Conservation (phyloP, 495 filamentous ascomycete species). For the Podospora pseudopauciseta region DNA sequence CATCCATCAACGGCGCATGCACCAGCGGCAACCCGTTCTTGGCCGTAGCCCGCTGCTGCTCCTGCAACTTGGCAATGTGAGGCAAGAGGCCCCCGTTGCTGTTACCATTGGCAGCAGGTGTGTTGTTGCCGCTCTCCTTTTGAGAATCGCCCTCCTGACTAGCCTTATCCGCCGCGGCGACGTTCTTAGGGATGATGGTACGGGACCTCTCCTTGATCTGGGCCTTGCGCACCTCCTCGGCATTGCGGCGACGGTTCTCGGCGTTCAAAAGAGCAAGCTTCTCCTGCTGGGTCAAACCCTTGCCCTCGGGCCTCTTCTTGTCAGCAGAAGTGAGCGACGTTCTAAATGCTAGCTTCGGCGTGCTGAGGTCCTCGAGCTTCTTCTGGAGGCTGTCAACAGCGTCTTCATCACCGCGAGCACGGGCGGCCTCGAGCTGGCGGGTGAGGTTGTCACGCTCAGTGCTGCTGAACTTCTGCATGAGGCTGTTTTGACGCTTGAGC, state of each 20-base stretch:
- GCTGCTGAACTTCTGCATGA: conserved; percentile 57
- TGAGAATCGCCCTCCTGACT: neutral
- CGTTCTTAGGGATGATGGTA: conserved; percentile 59
- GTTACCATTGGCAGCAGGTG: conserved; percentile 35
- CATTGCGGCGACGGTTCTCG: conserved; percentile 73
- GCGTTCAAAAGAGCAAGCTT: conserved; percentile 71
- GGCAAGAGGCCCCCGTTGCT: conserved; percentile 34
- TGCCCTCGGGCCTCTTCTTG: conserved; percentile 37
- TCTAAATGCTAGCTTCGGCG: conserved; percentile 65
- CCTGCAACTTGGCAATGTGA: conserved; percentile 49
- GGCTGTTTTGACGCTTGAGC: conserved; percentile 61
- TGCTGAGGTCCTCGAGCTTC: conserved; percentile 63
- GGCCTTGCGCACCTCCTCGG: conserved; percentile 77
- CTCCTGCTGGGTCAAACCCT: conserved; percentile 59
- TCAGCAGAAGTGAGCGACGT: conserved; percentile 51
- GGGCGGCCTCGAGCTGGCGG: conserved; percentile 62
- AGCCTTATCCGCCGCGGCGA: conserved; percentile 30
- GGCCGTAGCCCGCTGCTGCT: conserved; percentile 55
- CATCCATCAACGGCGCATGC: conserved; percentile 70
- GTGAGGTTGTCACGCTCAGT: conserved; percentile 61
- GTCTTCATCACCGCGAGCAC: conserved; percentile 56
- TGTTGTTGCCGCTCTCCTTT: conserved; percentile 43
- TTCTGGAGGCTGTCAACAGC: conserved; percentile 58
- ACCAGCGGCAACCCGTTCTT: conserved; percentile 61
- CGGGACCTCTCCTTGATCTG: conserved; percentile 72